Conservation (phyloP, 106 monocot genomes). For the Allium cepa region DNA sequence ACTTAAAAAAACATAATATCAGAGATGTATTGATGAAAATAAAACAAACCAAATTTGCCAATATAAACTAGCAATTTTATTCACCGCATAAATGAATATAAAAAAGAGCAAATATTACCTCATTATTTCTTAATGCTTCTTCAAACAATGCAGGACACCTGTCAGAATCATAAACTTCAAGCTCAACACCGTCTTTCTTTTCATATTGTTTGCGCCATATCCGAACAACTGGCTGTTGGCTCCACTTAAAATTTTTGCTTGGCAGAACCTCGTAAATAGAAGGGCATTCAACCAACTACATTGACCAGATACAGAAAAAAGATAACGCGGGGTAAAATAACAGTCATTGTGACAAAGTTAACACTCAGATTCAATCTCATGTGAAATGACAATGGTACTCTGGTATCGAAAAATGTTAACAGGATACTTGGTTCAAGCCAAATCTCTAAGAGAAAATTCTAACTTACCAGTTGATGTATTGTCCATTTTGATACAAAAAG, state of each 20-base stretch:
- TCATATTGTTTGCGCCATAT: conserved; percentile 62
- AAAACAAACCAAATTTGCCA: no score
- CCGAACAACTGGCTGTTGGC: conserved; percentile 42
- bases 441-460: no score
- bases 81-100: no score
- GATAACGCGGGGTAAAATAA: background rate
- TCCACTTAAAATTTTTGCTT: conserved; percentile 71
- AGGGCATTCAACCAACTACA: conserved; percentile 85
- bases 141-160: conserved; percentile 56
- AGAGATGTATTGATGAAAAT: no score
- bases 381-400: no score
- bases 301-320: background rate
- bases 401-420: background rate
- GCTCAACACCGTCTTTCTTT: conserved; percentile 24
- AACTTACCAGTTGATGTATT: conserved; percentile 61
- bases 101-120: conserved; percentile 31
- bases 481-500: conserved; percentile 93
- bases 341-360: no score
- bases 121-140: conserved; percentile 71
- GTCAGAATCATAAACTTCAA: conserved; percentile 47
- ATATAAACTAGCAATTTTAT: no score
- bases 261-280: conserved; percentile 92
- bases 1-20: no score
- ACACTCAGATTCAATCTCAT: no score
- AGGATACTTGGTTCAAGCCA: no score